phyloP scores from a whole-genome alignment of 257 asterid species.

The Solanum gracilifrons region DNA sequence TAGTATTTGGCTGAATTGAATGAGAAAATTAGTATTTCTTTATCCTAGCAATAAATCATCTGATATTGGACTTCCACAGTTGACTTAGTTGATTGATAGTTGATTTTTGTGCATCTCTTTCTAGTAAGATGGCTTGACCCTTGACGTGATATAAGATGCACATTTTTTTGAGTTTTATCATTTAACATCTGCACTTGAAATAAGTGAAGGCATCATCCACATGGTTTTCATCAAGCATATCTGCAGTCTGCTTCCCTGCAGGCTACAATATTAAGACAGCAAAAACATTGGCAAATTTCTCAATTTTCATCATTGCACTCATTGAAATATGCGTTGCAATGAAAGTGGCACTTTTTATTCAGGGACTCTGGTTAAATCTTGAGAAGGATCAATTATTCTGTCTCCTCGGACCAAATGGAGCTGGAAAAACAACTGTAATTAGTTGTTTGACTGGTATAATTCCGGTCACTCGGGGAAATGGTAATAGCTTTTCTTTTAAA shows the following conservation, averaged over 20 bases:
- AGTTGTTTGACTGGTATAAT: slow-evolving; percentile 32
- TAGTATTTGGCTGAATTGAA: not conserved
- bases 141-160: not conserved
- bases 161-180: not conserved
- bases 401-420: slow-evolving; percentile 35
- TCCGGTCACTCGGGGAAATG: slow-evolving; percentile 25
- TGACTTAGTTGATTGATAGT: not conserved
- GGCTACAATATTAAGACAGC: not conserved
- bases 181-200: not conserved
- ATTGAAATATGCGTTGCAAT: not conserved
- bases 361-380: slow-evolving; percentile 29
- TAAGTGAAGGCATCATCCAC: not conserved
- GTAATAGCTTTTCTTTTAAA: slow-evolving; percentile 2
- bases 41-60: not conserved
- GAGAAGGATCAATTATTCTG: slow-evolving; percentile 28
- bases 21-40: not conserved
- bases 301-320: not conserved
- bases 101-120: not conserved
- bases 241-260: not conserved
- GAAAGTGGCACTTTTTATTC: not conserved
- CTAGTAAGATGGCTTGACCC: not conserved
- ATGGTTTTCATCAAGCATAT: not conserved
- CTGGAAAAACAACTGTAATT: slow-evolving; percentile 33
- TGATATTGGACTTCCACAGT: not conserved
- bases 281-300: not conserved